These are phyloP conservation scores for Strigomonas galati DNA, from an alignment of 208 protist genomes.

Conservation along the genomic window DNA sequence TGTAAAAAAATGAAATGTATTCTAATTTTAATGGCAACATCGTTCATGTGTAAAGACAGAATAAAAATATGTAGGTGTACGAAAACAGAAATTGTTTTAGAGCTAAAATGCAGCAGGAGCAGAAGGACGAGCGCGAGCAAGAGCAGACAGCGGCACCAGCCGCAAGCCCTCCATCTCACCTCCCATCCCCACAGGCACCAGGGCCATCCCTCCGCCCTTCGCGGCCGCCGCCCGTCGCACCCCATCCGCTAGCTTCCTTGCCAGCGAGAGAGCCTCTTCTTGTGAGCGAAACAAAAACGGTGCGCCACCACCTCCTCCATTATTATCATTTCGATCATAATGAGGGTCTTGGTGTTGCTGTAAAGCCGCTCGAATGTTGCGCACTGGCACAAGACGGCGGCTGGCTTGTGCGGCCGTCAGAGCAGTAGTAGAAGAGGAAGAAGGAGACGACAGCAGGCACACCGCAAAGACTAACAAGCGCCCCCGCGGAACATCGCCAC, in stretches of 20 bases:
- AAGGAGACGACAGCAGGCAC: constrained; percentile 17
- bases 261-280: too few species aligned
- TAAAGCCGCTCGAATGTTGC: background rate
- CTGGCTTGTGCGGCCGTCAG: too few species aligned
- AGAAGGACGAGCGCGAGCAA: too few species aligned
- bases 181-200: too few species aligned
- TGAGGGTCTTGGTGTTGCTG: background rate
- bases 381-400: too few species aligned
- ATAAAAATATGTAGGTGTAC: background rate
- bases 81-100: too few species aligned
- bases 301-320: background rate
- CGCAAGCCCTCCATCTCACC: too few species aligned
- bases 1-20: background rate
- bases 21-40: background rate
- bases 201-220: too few species aligned
- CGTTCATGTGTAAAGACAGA: background rate
- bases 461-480: constrained; percentile 45
- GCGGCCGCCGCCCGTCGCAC: too few species aligned
- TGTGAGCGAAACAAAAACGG: background rate
- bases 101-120: too few species aligned
- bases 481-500: constrained; percentile 55
- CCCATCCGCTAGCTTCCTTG: too few species aligned
- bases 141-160: too few species aligned
- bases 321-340: background rate
- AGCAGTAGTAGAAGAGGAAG: constrained; percentile 4